Base-by-base conservation (phyloP, 2,329 filamentous ascomycete species). In the Hymenoscyphus fructigenus region DNA sequence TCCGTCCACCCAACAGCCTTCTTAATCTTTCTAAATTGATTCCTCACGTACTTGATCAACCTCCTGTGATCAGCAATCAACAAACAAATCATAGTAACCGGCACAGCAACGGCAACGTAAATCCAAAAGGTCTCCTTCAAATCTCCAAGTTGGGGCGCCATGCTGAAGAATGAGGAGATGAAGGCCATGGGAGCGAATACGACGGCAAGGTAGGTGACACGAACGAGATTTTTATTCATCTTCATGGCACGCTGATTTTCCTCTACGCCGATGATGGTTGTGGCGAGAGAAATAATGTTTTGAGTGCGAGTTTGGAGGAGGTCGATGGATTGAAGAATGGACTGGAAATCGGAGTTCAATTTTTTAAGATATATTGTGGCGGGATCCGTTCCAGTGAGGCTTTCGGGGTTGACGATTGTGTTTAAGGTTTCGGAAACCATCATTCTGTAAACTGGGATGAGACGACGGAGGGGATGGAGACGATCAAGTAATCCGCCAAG, bases 281-380 rank as follows among this genome's bases (percentile, higher is more conserved):
- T 63, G 20, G 50, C 64, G 28, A 66, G 50, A 20, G 50, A 29
- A 12, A 63, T 66, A 28, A 66, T 63, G 26, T 63, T 60, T 17
- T 63, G 60, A 10, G 61, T 66, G 5, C 64, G 61, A 9, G 38
- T 58, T 53, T 66, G 64, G 4, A 61, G 50, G 7, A 32, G n/a
- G 3, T 66, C 61, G 9, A 66, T 57, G 15, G 38, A 28, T 12
- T 28, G 23, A 3, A 66, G 64, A 57, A 66, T 60, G 26, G 32
- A 6, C 32, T 63, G 32, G 57, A 66, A 66, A 17, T 66, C 64
- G 0, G 34, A 32, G 47, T 57, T 28, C 2, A 66, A 57, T 14
- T 60, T 38, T 28, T 23, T 26, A 14, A 59, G 47, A 50, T 60
- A 26, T n/a, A 26, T 15, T 6, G 36, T 38, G 17, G 38, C 20